Evolutionary conservation across 108 stramenopile genomes (phyloP).

Genomic region (Cyclotella baltica): DNA sequence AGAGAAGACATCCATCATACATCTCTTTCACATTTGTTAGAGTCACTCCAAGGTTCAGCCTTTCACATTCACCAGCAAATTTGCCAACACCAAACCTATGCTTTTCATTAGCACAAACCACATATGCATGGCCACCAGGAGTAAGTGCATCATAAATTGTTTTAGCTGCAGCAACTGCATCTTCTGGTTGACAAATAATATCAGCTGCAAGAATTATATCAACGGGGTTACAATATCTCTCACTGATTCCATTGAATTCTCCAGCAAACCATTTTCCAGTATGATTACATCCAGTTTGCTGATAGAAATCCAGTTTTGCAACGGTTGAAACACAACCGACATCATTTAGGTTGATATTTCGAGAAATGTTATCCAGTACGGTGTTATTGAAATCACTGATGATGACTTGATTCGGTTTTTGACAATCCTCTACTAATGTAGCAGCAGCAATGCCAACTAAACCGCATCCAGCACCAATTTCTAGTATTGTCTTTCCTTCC

Average conservation of each 20-base stretch:
- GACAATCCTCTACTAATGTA: background rate
- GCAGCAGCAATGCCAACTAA: constrained; percentile 78
- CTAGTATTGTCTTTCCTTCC: constrained; percentile 49
- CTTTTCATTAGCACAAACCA: constrained; percentile 78
- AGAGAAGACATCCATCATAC: constrained; percentile 53
- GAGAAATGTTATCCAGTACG: constrained; percentile 74
- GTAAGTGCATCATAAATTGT: constrained; percentile 67
- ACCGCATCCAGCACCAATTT: constrained; percentile 84
- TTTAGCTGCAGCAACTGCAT: constrained; percentile 77
- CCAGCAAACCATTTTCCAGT: constrained; percentile 68
- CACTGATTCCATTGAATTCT: constrained; percentile 17
- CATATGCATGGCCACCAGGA: constrained; percentile 63
- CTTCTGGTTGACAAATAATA: constrained; percentile 82
- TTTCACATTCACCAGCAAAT: constrained; percentile 69
- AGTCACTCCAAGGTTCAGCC: constrained; percentile 49
- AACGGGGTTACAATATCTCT: constrained; percentile 45
- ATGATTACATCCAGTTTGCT: no score
- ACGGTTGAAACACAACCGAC: constrained; percentile 46
- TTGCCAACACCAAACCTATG: constrained; percentile 87
- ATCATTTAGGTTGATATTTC: constrained; percentile 62
- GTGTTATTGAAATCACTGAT: constrained; percentile 79
- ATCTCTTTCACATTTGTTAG: constrained; percentile 55
- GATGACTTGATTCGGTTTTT: constrained; percentile 31
- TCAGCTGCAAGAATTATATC: constrained; percentile 85
- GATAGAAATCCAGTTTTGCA: no score